Evolutionary conservation across 2,329 filamentous ascomycete species (phyloP), one percentile per base, ranked within the genome.

Genomic region (Aspergillus hiratsukae): DNA sequence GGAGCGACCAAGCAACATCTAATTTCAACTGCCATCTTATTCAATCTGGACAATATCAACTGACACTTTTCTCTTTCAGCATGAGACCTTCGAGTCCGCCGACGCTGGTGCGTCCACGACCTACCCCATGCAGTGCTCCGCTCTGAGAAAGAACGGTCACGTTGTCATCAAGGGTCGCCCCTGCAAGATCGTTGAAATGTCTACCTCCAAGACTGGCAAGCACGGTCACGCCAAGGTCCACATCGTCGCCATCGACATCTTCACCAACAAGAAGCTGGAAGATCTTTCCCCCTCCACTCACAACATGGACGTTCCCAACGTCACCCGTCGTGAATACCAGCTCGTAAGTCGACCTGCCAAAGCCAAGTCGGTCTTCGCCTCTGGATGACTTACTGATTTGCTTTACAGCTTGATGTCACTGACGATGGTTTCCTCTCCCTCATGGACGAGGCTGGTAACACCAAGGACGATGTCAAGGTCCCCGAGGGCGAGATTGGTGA

Each of bases 101-200:
- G 91, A 97, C 83, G 92, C 95, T 78, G 95, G 94, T 81, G 93
- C 94, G 72, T 97, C 94, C 69, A 76, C 83, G 75, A 99, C 94
- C 76, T 97, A 77, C 83, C 94, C 94, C 72, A 95, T 96, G 91
- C 94, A 99, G 86, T 99, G 94, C 83, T 99, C 95, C 83, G 93
- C 95, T 74, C 86, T 99, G 85, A 89, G 94, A 78, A 97, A 99
- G 92, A 96, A 95, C 88, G 93, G 94, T 68, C 88, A 89, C 85
- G 94, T 99, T 79, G 88, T 93, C 78, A 97, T 99, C 83, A 99
- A 99, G 88, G 82, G 84, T 81, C 94, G 94, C 72, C 95, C 94
- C 72, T 99, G 94, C 92, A 99, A 97, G 90, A 99, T 99, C 73
- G 90, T 97, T 80, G 94, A 99, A 76, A 99, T 99, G 95, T 96